These are phyloP conservation scores for Phytophthora meadii DNA, from an alignment of 352 stramenopile genomes.

Conservation along the genomic window DNA sequence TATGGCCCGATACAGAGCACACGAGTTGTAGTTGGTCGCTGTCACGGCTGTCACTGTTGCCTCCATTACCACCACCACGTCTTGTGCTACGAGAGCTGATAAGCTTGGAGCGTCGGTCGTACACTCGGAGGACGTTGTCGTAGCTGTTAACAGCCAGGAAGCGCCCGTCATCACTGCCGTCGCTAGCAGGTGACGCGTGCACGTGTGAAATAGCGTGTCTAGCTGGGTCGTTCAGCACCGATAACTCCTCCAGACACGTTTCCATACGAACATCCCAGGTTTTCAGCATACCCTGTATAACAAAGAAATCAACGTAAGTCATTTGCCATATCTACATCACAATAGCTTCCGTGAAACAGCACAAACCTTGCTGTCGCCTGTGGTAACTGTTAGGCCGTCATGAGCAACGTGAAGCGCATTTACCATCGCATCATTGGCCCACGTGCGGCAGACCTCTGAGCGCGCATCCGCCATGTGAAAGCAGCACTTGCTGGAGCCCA, in stretches of 20 bases:
- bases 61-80: slow-evolving; percentile 31
- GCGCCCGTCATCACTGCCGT: slow-evolving; percentile 75
- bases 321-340: neutral
- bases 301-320: slow-evolving; percentile 3
- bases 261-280: slow-evolving; percentile 89
- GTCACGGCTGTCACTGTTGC: slow-evolving; percentile 47
- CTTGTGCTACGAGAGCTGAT: slow-evolving; percentile 62
- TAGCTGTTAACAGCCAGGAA: slow-evolving; percentile 91
- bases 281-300: slow-evolving; percentile 77
- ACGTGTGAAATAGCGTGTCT: slow-evolving; percentile 86
- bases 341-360: neutral
- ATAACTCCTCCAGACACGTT: slow-evolving; percentile 78
- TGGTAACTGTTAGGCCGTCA: slow-evolving; percentile 82
- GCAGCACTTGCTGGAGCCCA: slow-evolving; percentile 83
- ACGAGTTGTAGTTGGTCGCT: slow-evolving; percentile 83
- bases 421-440: slow-evolving; percentile 88
- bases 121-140: slow-evolving; percentile 90
- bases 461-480: slow-evolving; percentile 80
- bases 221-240: slow-evolving; percentile 77
- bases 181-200: slow-evolving; percentile 75
- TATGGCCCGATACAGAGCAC: slow-evolving; percentile 84
- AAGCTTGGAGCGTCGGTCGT: slow-evolving; percentile 84
- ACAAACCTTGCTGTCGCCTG: slow-evolving; percentile 81
- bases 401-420: slow-evolving; percentile 85
- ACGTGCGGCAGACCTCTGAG: slow-evolving; percentile 63